Evolutionary conservation across 495 filamentous ascomycete genomes (phyloP).

Genomic region (Podospora didyma): DNA sequence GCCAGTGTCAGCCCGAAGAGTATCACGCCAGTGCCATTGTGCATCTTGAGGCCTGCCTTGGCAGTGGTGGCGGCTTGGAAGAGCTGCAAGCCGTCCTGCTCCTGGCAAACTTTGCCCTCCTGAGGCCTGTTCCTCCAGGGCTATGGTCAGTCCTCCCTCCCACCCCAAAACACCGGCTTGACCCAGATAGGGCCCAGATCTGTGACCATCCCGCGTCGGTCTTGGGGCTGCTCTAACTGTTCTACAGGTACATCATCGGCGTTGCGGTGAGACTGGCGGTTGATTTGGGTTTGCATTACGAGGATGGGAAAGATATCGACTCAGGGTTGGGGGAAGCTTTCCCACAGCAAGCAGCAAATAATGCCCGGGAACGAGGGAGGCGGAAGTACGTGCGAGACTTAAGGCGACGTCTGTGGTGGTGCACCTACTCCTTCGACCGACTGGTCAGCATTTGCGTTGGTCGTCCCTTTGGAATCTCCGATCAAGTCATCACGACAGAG

Average conservation of each 20-base stretch:
- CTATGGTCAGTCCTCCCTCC: conserved; percentile 55
- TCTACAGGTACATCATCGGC: conserved; percentile 74
- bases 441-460: conserved; percentile 91
- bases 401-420: conserved; percentile 91
- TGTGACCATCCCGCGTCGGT: too few species aligned
- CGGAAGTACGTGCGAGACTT: conserved; percentile 85
- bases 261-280: conserved; percentile 87
- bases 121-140: conserved; percentile 87
- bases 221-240: conserved; percentile 1
- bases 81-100: conserved; percentile 89
- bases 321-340: conserved; percentile 14
- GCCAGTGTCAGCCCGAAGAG: conserved; percentile 85
- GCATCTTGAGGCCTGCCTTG: conserved; percentile 83
- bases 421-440: conserved; percentile 88
- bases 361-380: conserved; percentile 58
- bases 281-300: conserved; percentile 88
- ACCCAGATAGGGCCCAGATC: too few species aligned
- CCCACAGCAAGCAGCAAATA: conserved; percentile 21
- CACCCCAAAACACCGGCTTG: too few species aligned
- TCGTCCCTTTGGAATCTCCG: conserved; percentile 86
- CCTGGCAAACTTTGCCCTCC: conserved; percentile 83
- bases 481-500: conserved; percentile 90
- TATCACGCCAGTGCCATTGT: conserved; percentile 94
- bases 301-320: conserved; percentile 72
- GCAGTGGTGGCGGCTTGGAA: conserved; percentile 76